A percentile compares a stretch with the other conserved stretches of the same genome.
phyloP scores from a whole-genome alignment of 1,284 basidiomycete genomes.

The Austropuccinia psidii region DNA sequence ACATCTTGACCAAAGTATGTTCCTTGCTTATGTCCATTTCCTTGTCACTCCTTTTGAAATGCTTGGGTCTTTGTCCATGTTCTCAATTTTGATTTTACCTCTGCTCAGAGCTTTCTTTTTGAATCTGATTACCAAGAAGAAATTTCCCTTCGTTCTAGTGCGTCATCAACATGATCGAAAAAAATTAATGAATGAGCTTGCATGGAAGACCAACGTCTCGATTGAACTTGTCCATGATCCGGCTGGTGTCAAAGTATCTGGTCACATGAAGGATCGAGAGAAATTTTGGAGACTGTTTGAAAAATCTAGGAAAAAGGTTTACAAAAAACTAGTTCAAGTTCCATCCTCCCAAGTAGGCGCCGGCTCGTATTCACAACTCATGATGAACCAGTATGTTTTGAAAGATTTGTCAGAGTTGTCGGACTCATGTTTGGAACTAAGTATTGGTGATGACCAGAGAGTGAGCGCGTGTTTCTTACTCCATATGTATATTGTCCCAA shows the following conservation, averaged over 20 bases:
- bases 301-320: too few relatives aligned
- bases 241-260: neutral
- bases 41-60: neutral
- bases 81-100: too few relatives aligned
- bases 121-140: neutral
- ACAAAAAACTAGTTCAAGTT: neutral
- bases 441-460: neutral
- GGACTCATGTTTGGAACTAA: neutral
- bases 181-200: neutral
- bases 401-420: neutral
- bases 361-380: neutral
- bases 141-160: neutral
- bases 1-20: neutral
- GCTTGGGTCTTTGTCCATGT: too few relatives aligned
- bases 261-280: neutral
- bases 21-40: neutral
- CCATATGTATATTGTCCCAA: neutral
- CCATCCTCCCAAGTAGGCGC: neutral
- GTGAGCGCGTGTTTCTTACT: neutral
- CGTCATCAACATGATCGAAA: neutral
- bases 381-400: neutral
- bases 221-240: neutral
- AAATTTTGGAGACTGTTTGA: neutral
- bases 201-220: neutral
- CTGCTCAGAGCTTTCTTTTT: too few relatives aligned